Base-by-base conservation (phyloP, 2,329 filamentous ascomycete genomes). In the Aspergillus pseudonomiae region DNA sequence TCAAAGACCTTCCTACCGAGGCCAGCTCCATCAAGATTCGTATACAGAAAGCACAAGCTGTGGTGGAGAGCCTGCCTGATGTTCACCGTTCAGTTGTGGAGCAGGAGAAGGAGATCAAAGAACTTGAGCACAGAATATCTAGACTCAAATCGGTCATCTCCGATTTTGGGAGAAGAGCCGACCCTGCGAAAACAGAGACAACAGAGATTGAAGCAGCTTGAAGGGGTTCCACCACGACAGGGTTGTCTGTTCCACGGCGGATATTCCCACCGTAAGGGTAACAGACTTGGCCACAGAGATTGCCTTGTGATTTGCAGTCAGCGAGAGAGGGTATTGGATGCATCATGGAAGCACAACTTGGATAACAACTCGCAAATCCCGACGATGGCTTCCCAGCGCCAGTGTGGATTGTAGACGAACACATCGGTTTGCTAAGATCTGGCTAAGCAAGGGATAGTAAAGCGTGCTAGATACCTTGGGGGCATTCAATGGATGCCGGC, bases 1-100 rank as follows among this genome's bases (percentile, higher is more conserved):
- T 86, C 65, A 96, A 96, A 76, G 91, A 96, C 70, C 86, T 98
- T 19, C 88, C 91, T 2, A 86, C 88, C 2, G 92, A 92, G 41
- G 91, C 92, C 1, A 91, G 93, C 73, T 85, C 86, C 41, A 83
- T 97, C 71, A 94, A 92, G 78, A 89, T 94, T 78, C 92, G 92
- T 78, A 86, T 98, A 63, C 90, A 93, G 76, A 90, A 89, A 69
- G 93, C 94, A 57, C 85, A 91, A 57, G 84, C 70, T 3, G 77
- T 79, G 12, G 75, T 83, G 12, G 75, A 78, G 56, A 72, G 69
- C 41, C 67, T 83, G 45, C 80, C 81, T 11, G 81, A 83, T 65
- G 72, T 81, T n/a, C 70, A 80, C 9, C 74, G 80, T 39, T 77
- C 76, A 14, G 75, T 82, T 16, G 72, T 71, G 11, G 80, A 83